phyloP scores from a whole-genome alignment of 176 grass and related monocot genomes.

The Pontederia paniculata region DNA sequence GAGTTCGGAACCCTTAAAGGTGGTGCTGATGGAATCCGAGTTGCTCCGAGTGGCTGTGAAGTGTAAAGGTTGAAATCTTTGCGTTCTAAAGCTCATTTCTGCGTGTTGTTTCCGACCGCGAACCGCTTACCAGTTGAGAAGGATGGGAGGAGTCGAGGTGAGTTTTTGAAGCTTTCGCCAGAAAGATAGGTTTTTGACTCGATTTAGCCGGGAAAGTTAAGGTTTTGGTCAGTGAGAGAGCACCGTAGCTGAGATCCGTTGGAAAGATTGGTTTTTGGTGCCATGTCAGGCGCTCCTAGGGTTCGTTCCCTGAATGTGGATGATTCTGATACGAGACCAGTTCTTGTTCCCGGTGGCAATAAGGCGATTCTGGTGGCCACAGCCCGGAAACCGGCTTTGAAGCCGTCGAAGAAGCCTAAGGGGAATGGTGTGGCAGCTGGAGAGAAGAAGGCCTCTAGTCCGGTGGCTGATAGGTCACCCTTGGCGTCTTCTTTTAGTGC shows the following conservation, averaged over 20 bases:
- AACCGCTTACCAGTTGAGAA: too few species aligned
- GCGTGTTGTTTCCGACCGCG: too few species aligned
- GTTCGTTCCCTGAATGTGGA: constrained; percentile 54
- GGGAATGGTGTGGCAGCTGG: background rate
- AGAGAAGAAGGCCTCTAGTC: constrained; percentile 14
- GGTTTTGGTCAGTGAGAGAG: background rate
- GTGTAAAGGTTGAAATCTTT: background rate
- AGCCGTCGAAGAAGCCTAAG: constrained; percentile 37
- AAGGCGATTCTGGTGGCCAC: constrained; percentile 31
- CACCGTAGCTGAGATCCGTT: constrained; percentile 10
- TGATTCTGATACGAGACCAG: constrained; percentile 43
- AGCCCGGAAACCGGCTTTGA: constrained; percentile 43
- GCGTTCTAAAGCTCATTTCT: too few species aligned
- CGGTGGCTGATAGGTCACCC: background rate
- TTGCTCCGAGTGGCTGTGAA: background rate
- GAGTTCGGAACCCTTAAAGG: constrained; percentile 6
- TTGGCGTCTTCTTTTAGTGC: constrained; percentile 6
- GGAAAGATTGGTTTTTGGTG: constrained; percentile 21
- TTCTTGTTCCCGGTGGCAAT: constrained; percentile 80
- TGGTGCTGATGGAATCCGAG: background rate
- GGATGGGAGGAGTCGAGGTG: background rate
- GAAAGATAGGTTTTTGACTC: constrained; percentile 18
- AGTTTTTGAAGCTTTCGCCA: background rate
- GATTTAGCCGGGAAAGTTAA: background rate
- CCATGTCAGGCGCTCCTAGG: constrained; percentile 68